A percentile compares a stretch with the other conserved stretches of the same genome.
phyloP scores from a whole-genome alignment of 148 eudicot species.

The Drosera capensis region DNA sequence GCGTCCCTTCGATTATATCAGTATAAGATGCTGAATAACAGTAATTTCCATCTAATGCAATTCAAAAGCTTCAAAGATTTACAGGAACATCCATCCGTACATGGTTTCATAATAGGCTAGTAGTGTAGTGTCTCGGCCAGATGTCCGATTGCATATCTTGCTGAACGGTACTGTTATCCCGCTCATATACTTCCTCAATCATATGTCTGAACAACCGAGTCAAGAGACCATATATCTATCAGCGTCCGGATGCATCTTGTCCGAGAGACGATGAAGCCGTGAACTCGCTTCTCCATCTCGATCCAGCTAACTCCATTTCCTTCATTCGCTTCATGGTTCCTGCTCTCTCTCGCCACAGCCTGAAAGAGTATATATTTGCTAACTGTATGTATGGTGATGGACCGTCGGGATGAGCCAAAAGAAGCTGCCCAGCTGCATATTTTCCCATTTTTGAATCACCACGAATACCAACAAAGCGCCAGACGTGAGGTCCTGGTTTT shows the following conservation, averaged over 20 bases:
- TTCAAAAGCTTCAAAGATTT: too few relatives aligned
- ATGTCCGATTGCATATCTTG: too few relatives aligned
- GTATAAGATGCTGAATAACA: too few relatives aligned
- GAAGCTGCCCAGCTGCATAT: conserved; percentile 56
- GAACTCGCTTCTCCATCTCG: conserved; percentile 56
- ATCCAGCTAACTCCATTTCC: conserved; percentile 76
- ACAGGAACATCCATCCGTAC: too few relatives aligned
- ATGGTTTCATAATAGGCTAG: too few relatives aligned
- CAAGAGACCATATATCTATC: conserved; percentile 26
- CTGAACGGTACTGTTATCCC: conserved; percentile 45
- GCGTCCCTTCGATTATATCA: too few relatives aligned
- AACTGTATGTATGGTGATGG: conserved; percentile 44
- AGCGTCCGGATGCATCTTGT: conserved; percentile 44
- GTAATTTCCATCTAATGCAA: too few relatives aligned
- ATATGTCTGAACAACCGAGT: conserved; percentile 38
- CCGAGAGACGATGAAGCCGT: conserved; percentile 69
- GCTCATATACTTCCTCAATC: conserved; percentile 56
- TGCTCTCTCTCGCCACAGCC: conserved; percentile 72
- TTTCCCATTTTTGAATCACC: conserved; percentile 51
- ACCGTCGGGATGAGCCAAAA: conserved; percentile 37
- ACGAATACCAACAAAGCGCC: conserved; percentile 71
- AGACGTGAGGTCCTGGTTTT: conserved; percentile 47
- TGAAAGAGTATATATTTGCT: conserved; percentile 76
- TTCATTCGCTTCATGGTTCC: conserved; percentile 51
- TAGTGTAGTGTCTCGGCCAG: too few relatives aligned